Conservation (phyloP, 331 rosid species). For the Stylosanthes scabra region DNA sequence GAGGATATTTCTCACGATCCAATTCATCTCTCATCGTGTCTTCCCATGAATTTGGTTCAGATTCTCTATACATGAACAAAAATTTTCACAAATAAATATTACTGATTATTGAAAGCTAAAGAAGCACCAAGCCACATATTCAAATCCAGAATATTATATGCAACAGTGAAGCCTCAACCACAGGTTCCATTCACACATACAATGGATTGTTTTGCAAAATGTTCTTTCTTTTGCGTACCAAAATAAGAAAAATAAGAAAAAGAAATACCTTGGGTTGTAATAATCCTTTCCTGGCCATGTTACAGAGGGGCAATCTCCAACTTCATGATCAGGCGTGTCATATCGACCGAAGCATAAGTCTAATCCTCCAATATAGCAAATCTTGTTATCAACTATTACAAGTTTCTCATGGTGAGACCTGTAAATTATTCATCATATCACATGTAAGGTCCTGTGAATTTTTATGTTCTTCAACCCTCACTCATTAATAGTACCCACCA, state of each 20-base stretch:
- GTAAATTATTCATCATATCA: constrained; percentile 49
- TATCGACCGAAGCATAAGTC: constrained; percentile 99
- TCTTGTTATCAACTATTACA: constrained; percentile 91
- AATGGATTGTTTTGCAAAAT: constrained; percentile 14
- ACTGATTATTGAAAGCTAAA: constrained; percentile 2
- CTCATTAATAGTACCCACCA: constrained; percentile 62
- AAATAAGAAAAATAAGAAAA: constrained; percentile 18
- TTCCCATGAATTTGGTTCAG: constrained; percentile 99
- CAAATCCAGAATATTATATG: constrained; percentile 16
- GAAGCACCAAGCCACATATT: neutral
- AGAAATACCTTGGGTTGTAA: constrained; percentile 88
- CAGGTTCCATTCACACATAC: neutral
- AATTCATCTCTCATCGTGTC: constrained; percentile 97
- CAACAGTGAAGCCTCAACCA: constrained; percentile 12
- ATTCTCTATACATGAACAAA: constrained; percentile 65
- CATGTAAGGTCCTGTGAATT: constrained; percentile 22
- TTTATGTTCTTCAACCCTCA: constrained; percentile 35
- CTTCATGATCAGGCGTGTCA: constrained; percentile 91
- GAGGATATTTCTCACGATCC: constrained; percentile 91
- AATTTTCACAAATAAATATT: constrained; percentile 22
- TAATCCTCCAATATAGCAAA: constrained; percentile 95
- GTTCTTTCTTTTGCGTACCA: neutral
- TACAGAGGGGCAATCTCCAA: constrained; percentile 82
- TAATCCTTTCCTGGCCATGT: constrained; percentile 99
- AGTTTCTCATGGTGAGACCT: constrained; percentile 99